Evolutionary conservation across 192 early-diverging fungal genomes (phyloP).

Genomic region (Coemansia sp.): DNA sequence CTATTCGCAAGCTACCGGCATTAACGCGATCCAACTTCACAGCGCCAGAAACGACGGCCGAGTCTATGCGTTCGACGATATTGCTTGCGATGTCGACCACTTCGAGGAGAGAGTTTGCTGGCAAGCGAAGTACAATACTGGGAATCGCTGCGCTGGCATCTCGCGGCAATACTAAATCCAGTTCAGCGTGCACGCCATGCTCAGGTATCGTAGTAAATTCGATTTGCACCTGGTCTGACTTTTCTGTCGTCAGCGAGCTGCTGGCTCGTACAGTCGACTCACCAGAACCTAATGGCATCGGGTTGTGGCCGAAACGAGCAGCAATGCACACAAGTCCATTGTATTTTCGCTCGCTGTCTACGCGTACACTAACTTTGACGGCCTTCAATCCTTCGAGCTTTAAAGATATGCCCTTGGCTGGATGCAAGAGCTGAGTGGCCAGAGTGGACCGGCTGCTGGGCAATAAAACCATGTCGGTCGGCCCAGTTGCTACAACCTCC

Average conservation of each 20-base stretch:
- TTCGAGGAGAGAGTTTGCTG: conserved; percentile 14
- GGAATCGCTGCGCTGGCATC: neutral
- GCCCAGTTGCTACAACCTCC: neutral
- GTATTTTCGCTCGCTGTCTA: conserved; percentile 2
- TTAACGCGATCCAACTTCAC: conserved; percentile 2
- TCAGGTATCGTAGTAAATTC: neutral
- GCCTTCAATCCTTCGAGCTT: conserved; percentile 7
- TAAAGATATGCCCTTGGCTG: conserved; percentile 5
- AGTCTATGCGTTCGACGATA: conserved; percentile 13
- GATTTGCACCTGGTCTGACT: neutral
- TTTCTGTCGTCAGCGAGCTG: neutral
- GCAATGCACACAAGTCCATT: conserved; percentile 6
- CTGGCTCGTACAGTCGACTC: neutral
- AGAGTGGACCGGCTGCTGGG: neutral
- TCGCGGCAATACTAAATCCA: conserved; percentile 7
- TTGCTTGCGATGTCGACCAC: neutral
- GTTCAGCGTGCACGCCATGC: neutral
- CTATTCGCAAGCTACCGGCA: conserved; percentile 16
- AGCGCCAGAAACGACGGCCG: conserved; percentile 20
- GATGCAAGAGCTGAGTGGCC: conserved; percentile 13
- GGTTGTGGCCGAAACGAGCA: neutral
- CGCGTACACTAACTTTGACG: conserved; percentile 5
- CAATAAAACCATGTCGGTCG: neutral
- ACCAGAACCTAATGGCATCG: neutral
- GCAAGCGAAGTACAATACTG: conserved; percentile 19